A percentile compares a stretch with the other conserved stretches of the same genome.
phyloP scores from a whole-genome alignment of 2,329 filamentous ascomycete species.

The Ilyonectria robusta region DNA sequence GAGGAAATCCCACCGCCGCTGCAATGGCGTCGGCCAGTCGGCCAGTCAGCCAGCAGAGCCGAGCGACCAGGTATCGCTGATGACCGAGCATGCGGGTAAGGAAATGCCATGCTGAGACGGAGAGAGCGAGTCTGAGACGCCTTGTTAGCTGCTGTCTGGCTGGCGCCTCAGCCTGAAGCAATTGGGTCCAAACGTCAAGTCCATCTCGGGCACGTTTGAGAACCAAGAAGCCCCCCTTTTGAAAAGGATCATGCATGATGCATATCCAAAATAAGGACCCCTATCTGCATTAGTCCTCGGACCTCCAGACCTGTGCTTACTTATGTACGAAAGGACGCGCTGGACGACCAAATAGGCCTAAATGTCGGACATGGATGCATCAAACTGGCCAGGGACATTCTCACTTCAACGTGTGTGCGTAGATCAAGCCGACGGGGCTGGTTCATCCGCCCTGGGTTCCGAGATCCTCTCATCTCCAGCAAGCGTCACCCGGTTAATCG shows the following conservation, averaged over 20 bases:
- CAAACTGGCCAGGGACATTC: constrained; percentile 2
- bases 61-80: constrained; percentile 20
- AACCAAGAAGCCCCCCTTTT: not conserved
- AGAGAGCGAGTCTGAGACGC: not conserved
- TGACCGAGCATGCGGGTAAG: not conserved
- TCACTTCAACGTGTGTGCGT: not conserved
- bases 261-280: constrained; percentile 25
- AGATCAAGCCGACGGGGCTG: constrained; percentile 4
- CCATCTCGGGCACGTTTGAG: constrained; percentile 18
- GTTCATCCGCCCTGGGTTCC: constrained; percentile 7
- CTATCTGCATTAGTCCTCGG: constrained; percentile 25
- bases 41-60: constrained; percentile 17
- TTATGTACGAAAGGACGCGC: not conserved
- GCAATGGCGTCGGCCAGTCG: constrained; percentile 19
- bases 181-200: constrained; percentile 25
- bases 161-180: constrained; percentile 21
- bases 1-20: constrained; percentile 1
- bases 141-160: not conserved
- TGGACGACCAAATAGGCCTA: not conserved
- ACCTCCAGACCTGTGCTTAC: constrained; percentile 4
- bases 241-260: constrained; percentile 30
- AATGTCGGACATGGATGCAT: not conserved
- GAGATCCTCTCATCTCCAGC: constrained; percentile 14
- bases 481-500: constrained; percentile 5
- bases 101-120: not conserved